These are phyloP conservation scores for Multifurca ochricompacta DNA, from an alignment of 768 basidiomycete genomes.

Conservation along the genomic window DNA sequence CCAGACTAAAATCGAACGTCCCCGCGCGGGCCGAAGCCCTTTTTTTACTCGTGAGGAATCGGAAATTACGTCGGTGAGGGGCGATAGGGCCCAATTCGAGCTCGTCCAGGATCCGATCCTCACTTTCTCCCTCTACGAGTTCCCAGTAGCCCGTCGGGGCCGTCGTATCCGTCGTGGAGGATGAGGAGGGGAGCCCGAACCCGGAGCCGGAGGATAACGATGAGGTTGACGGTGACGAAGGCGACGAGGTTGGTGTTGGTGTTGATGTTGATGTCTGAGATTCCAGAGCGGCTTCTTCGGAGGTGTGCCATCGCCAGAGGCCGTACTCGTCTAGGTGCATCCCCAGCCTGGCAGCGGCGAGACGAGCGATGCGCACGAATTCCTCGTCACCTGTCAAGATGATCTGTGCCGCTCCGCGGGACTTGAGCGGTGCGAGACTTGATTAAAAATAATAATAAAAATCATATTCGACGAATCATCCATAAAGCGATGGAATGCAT, in stretches of 20 bases:
- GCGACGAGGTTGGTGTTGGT: neutral
- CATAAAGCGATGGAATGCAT: no score
- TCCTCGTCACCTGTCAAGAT: constrained; percentile 47
- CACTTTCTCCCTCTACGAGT: constrained; percentile 17
- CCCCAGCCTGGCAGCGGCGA: constrained; percentile 37
- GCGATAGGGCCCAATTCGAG: constrained; percentile 13
- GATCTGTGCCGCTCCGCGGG: constrained; percentile 45
- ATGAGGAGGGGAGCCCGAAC: no score
- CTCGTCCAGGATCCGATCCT: constrained; percentile 16
- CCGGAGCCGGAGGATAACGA: no score
- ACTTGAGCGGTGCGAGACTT: constrained; percentile 41
- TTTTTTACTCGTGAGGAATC: constrained; percentile 7
- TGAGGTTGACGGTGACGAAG: no score
- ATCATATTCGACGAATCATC: no score
- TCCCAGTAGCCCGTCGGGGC: constrained; percentile 13
- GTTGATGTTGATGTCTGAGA: neutral
- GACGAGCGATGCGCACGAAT: constrained; percentile 37
- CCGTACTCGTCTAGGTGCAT: constrained; percentile 55
- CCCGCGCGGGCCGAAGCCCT: constrained; percentile 8
- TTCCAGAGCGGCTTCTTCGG: constrained; percentile 7
- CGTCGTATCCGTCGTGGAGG: no score
- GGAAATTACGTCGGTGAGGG: constrained; percentile 18
- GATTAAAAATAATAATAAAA: neutral
- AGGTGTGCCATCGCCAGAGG: constrained; percentile 49
- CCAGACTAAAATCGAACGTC: neutral